phyloP scores from a whole-genome alignment of 176 grass and related monocot species.

The Zea luxurians region DNA sequence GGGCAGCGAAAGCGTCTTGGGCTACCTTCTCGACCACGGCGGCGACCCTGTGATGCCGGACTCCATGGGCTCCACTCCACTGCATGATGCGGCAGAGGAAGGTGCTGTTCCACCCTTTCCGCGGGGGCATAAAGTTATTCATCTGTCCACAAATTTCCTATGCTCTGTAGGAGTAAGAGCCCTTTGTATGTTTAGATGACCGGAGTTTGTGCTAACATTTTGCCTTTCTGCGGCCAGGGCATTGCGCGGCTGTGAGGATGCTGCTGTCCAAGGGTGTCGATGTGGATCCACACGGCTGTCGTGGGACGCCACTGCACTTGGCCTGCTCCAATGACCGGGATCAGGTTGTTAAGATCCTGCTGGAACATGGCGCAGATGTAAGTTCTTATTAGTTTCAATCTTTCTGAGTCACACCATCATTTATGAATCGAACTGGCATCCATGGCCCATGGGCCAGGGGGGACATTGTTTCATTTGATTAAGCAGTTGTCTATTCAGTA shows the following conservation, averaged over 20 bases:
- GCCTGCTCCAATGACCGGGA: background rate
- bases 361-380: constrained; percentile 52
- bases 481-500: background rate
- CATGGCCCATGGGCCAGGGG: background rate
- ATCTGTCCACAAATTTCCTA: background rate
- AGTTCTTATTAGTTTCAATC: background rate
- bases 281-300: constrained; percentile 30
- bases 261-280: constrained; percentile 45
- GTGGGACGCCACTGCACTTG: constrained; percentile 44
- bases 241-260: constrained; percentile 9
- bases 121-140: background rate
- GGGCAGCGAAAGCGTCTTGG: background rate
- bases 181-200: background rate
- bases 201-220: background rate
- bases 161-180: background rate
- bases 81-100: constrained; percentile 39
- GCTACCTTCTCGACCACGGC: constrained; percentile 45
- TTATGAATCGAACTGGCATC: background rate
- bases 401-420: background rate
- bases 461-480: background rate
- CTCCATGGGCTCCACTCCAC: constrained; percentile 32
- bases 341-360: constrained; percentile 35
- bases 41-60: constrained; percentile 29
- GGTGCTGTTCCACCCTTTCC: constrained; percentile 1
- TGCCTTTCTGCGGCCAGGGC: constrained; percentile 20